Evolutionary conservation across 2,329 filamentous ascomycete genomes (phyloP).

Genomic region (Aspergillus pseudoglaucus): DNA sequence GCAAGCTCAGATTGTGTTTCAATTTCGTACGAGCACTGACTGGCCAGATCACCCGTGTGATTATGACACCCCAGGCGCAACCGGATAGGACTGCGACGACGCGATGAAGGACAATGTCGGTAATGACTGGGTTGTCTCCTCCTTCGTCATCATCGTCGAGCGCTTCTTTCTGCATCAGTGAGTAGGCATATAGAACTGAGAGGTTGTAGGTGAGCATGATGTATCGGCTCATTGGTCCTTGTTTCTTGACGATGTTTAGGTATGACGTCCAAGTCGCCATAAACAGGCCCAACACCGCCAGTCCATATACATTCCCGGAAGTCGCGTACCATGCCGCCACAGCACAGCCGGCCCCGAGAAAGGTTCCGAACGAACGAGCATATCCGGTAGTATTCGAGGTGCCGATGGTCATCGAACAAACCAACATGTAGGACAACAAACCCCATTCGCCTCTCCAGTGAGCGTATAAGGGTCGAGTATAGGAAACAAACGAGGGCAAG

Average conservation of each 20-base stretch:
- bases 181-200: slow-evolving; percentile 89
- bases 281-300: slow-evolving; percentile 76
- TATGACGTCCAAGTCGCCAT: slow-evolving; percentile 81
- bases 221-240: slow-evolving; percentile 86
- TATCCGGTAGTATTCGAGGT: slow-evolving; percentile 89
- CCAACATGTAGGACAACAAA: slow-evolving; percentile 92
- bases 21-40: slow-evolving; percentile 85
- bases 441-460: slow-evolving; percentile 97
- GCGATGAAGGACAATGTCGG: slow-evolving; percentile 80
- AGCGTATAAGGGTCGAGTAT: slow-evolving; percentile 71
- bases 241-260: slow-evolving; percentile 75
- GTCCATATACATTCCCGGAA: slow-evolving; percentile 63
- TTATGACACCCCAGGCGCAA: slow-evolving; percentile 84
- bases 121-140: slow-evolving; percentile 73
- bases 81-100: slow-evolving; percentile 80
- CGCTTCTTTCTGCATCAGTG: slow-evolving; percentile 69
- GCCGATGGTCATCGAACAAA: slow-evolving; percentile 95
- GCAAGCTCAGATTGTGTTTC: slow-evolving; percentile 78
- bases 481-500: slow-evolving; percentile 74
- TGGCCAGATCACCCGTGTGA: slow-evolving; percentile 87
- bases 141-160: slow-evolving; percentile 82
- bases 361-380: slow-evolving; percentile 78
- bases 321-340: slow-evolving; percentile 72
- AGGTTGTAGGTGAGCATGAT: slow-evolving; percentile 95
- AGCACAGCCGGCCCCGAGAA: slow-evolving; percentile 70